Evolutionary conservation across 495 filamentous ascomycete genomes (phyloP).

Genomic region (Podospora pseudoanserina): DNA sequence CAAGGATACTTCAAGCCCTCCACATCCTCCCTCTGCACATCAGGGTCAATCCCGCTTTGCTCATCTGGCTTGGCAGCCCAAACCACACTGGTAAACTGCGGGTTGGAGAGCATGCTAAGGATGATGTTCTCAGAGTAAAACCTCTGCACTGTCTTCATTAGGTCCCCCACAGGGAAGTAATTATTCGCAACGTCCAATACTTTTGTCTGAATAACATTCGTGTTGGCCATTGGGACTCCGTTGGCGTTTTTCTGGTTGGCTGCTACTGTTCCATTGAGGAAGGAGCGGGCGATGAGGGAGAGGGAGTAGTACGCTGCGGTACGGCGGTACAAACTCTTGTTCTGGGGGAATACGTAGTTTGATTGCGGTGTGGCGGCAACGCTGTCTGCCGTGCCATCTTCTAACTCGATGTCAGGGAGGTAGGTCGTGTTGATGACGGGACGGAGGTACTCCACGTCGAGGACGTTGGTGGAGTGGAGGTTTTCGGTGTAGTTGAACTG

Average conservation of each 20-base stretch:
- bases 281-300: conserved; percentile 29
- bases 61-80: conserved; percentile 34
- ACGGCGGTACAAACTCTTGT: conserved; percentile 29
- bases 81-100: conserved; percentile 34
- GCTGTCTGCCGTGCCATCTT: conserved; percentile 39
- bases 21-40: not conserved
- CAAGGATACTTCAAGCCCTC: conserved; percentile 28
- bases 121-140: conserved; percentile 37
- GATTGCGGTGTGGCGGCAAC: conserved; percentile 33
- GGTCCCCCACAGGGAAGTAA: conserved; percentile 27
- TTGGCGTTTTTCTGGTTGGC: conserved; percentile 28
- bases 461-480: conserved; percentile 29
- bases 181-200: conserved; percentile 30
- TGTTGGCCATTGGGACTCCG: conserved; percentile 31
- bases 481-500: conserved; percentile 32
- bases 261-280: conserved; percentile 39
- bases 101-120: conserved; percentile 33
- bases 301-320: conserved; percentile 38
- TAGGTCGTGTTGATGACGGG: conserved; percentile 39
- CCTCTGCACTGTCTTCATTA: conserved; percentile 24
- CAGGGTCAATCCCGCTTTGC: conserved; percentile 24
- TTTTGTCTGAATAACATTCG: conserved; percentile 35
- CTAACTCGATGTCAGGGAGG: conserved; percentile 27
- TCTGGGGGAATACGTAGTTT: conserved; percentile 34
- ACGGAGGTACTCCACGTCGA: conserved; percentile 22